Percentiles rank a stretch among this genome's conserved stretches.
Evolutionary conservation across 805 yeast species (phyloP).

Genomic region (Martiniozyma abietophila): DNA sequence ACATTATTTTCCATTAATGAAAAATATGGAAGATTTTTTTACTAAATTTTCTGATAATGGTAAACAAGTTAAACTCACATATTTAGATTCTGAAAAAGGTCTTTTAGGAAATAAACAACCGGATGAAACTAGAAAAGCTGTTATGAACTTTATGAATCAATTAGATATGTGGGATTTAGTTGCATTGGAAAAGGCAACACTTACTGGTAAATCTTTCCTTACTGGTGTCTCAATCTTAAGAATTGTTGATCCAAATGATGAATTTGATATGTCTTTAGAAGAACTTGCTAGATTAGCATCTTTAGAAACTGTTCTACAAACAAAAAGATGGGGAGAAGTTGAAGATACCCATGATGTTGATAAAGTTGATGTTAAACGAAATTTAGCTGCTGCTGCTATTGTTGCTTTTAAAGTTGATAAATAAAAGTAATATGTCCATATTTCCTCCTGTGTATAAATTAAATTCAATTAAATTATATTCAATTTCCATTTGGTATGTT

Average conservation of each 20-base stretch:
- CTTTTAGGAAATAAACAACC: slow-evolving; percentile 73
- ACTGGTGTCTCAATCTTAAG: slow-evolving; percentile 66
- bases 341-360: slow-evolving; percentile 99
- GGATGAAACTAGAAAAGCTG: slow-evolving; percentile 49
- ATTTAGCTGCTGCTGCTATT: slow-evolving; percentile 69
- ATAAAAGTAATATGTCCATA: neutral
- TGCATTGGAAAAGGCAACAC: slow-evolving; percentile 83
- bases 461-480: too few species aligned
- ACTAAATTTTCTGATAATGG: slow-evolving; percentile 29
- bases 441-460: neutral
- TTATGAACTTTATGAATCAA: slow-evolving; percentile 49
- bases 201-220: slow-evolving; percentile 77
- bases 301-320: slow-evolving; percentile 77
- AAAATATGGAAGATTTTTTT: slow-evolving; percentile 53
- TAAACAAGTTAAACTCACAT: slow-evolving; percentile 34
- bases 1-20: slow-evolving; percentile 64
- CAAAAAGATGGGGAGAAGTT: slow-evolving; percentile 94
- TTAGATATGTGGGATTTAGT: slow-evolving; percentile 72
- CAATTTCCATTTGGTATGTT: too few species aligned
- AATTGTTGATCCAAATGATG: slow-evolving; percentile 25
- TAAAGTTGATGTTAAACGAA: slow-evolving; percentile 77
- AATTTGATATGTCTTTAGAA: slow-evolving; percentile 39
- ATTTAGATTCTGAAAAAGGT: slow-evolving; percentile 75
- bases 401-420: slow-evolving; percentile 26
- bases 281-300: slow-evolving; percentile 71